Conservation (phyloP, 495 filamentous ascomycete species). For the Aspergillus ostianus region DNA sequence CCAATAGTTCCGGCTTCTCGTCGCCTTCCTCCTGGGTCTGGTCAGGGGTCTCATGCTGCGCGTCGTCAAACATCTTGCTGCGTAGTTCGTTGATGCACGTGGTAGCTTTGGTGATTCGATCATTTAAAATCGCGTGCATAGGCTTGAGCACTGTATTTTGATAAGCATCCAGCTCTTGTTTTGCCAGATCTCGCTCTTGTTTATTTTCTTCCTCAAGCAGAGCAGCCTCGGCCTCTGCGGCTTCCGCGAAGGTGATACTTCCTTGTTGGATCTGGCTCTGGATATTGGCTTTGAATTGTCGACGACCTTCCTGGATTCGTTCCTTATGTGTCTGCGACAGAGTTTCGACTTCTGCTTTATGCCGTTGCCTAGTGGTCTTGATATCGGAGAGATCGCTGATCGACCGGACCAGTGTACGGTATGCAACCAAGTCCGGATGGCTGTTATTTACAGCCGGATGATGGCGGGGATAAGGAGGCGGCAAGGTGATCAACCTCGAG, state of each 20-base stretch:
- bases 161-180: conserved; percentile 73
- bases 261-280: conserved; percentile 72
- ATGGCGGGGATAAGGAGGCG: conserved; percentile 88
- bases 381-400: conserved; percentile 75
- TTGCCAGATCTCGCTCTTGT: conserved; percentile 58
- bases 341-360: conserved; percentile 36
- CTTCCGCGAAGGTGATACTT: conserved; percentile 74
- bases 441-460: conserved; percentile 94
- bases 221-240: conserved; percentile 71
- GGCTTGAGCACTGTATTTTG: conserved; percentile 74
- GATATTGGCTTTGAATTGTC: conserved; percentile 60
- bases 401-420: conserved; percentile 69
- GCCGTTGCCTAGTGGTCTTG: conserved; percentile 63
- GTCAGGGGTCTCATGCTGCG: conserved; percentile 69
- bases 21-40: conserved; percentile 91
- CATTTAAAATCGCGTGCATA: conserved; percentile 67
- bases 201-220: conserved; percentile 61
- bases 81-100: conserved; percentile 69
- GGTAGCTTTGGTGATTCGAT: conserved; percentile 60
- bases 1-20: conserved; percentile 88
- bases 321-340: conserved; percentile 39
- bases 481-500: conserved; percentile 86
- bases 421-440: conserved; percentile 81
- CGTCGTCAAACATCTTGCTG: conserved; percentile 68
- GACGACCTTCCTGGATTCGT: conserved; percentile 46